These are phyloP conservation scores for Trichoderma sp. DNA, from an alignment of 2,329 filamentous ascomycete species.

Conservation along the genomic window DNA sequence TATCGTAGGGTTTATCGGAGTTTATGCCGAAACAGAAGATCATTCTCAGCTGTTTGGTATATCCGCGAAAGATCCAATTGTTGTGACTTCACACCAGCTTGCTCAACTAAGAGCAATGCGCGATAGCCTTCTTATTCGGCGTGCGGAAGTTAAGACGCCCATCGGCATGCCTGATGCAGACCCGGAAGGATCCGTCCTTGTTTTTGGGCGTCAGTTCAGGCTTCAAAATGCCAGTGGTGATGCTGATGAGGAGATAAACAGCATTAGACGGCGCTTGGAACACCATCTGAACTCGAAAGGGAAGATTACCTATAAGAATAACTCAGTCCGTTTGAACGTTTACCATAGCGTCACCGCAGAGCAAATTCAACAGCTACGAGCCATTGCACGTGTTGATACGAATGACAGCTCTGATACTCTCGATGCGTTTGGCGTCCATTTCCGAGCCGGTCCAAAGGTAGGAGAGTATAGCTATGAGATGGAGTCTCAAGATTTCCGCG, in stretches of 20 bases:
- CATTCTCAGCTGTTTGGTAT: constrained; percentile 13
- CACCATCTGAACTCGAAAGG: constrained; percentile 14
- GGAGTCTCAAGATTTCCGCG: constrained; percentile 11
- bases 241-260: neutral
- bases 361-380: neutral
- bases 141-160: neutral
- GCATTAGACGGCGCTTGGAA: constrained; percentile 10
- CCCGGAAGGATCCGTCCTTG: constrained; percentile 2
- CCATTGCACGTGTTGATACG: neutral
- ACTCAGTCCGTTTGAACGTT: constrained; percentile 8
- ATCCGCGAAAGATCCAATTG: neutral
- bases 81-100: constrained; percentile 8
- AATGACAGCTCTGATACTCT: constrained; percentile 4
- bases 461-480: constrained; percentile 16
- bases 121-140: neutral
- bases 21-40: constrained; percentile 12
- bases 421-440: constrained; percentile 11
- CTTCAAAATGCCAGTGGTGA: neutral
- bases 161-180: neutral
- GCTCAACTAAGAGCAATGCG: constrained; percentile 6
- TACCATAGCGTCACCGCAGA: constrained; percentile 9
- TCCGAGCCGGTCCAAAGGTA: neutral
- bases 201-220: constrained; percentile 16
- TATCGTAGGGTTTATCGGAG: constrained; percentile 14
- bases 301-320: neutral